Percentiles rank a stretch among this genome's conserved stretches.
These are phyloP conservation scores for Scleroderma citrinum DNA, from an alignment of 768 basidiomycete species.

Conservation along the genomic window DNA sequence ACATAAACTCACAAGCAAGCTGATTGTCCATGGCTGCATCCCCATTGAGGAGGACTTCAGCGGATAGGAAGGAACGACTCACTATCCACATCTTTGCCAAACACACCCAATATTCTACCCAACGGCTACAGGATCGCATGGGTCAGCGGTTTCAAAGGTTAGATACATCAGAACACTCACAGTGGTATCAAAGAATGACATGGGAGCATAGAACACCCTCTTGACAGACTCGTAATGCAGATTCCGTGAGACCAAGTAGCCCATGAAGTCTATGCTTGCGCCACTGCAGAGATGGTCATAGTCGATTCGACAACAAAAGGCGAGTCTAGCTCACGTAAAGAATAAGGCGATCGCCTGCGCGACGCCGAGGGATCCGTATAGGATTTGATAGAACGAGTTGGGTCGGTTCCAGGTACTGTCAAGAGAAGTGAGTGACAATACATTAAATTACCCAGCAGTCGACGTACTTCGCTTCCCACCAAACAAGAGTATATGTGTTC, in stretches of 20 bases:
- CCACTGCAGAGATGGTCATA: constrained; percentile 32
- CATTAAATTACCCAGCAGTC: background rate
- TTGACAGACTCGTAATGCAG: constrained; percentile 52
- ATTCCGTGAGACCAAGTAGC: constrained; percentile 54
- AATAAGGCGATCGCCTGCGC: constrained; percentile 55
- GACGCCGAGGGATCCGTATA: constrained; percentile 60
- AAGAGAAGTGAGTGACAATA: background rate
- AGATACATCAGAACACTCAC: constrained; percentile 21
- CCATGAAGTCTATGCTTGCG: constrained; percentile 48
- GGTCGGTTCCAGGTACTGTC: constrained; percentile 40
- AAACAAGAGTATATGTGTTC: constrained; percentile 63
- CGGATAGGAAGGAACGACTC: constrained; percentile 4
- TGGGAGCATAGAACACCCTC: constrained; percentile 63
- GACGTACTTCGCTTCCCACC: constrained; percentile 61
- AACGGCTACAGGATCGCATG: constrained; percentile 35
- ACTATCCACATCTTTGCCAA: constrained; percentile 66
- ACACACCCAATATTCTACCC: constrained; percentile 56
- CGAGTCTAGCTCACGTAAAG: constrained; percentile 27
- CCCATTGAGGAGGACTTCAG: background rate
- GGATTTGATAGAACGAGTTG: constrained; percentile 56
- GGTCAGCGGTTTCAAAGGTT: background rate
- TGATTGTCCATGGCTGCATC: constrained; percentile 45
- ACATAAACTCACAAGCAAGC: constrained; percentile 39
- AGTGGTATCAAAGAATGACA: constrained; percentile 74
- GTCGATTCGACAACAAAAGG: background rate